Evolutionary conservation across 495 filamentous ascomycete genomes (phyloP), one percentile per base, ranked within the genome.

Genomic region (Rostrohypoxylon terebratum): DNA sequence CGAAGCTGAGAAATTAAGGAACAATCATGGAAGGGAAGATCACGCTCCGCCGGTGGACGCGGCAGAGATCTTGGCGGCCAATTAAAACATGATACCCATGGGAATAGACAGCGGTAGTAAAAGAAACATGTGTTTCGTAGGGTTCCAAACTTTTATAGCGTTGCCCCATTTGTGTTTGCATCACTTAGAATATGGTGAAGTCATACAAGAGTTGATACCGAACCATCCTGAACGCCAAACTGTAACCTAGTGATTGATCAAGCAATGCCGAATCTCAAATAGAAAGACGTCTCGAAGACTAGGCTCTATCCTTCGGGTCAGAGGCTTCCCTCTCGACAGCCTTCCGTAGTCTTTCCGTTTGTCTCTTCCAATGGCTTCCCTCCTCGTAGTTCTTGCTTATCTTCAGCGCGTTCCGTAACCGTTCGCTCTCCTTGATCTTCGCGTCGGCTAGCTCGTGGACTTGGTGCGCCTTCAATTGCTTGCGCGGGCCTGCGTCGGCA

Each of bases 371-470:
- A 80, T 94, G 87, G 59, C 90, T 83, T 33, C 92, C 93, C 73
- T 96, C 95, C 81, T 96, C 91, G 79, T 95, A 93, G 83, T 97
- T 89, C 81, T 90, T 90, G 70, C 88, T 87, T 71, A 98, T 97
- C 53, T 94, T 94, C 78, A 99, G 85, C 25, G 96, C 96, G 81
- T 88, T 93, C 67, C 94, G 82, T 77, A 98, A 83, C 80, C 92
- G 84, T 85, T 98, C 94, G 79, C 90, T 97, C 87, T 99, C 95
- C 78, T 92, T 90, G 76, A 97, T 94, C 89, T 99, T 99, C 60
- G 94, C 95, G 77, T 94, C 91, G 23, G 96, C 96, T 74, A 97
- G 81, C 81, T 98, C 95, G 87, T 99, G 96, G 23, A 98, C 94
- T 81, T 97, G 93, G 83, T 98, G 94, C 65, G 88, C 83, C 82